Percentiles rank a stretch among this genome's conserved stretches.
Evolutionary conservation across 148 eudicot genomes (phyloP).

Genomic region (Fallopia convolvulus): DNA sequence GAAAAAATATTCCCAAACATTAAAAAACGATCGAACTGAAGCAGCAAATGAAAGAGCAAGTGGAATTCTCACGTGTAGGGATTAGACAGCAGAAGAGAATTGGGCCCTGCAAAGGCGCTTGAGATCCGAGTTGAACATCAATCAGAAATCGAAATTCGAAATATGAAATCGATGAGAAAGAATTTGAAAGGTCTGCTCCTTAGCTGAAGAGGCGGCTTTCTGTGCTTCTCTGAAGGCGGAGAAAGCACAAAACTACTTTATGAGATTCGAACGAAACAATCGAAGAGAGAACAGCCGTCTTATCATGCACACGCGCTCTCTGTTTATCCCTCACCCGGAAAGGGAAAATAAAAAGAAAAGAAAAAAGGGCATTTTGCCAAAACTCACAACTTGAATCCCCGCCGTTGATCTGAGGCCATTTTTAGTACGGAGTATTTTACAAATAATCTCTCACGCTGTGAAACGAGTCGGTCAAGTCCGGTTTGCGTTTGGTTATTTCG

Average conservation of each 20-base stretch:
- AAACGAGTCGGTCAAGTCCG: no score
- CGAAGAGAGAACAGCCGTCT: no score
- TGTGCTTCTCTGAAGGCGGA: neutral
- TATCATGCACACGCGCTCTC: no score
- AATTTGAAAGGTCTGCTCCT: neutral
- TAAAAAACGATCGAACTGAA: neutral
- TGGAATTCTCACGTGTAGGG: neutral
- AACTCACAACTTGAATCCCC: neutral
- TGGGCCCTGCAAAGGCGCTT: neutral
- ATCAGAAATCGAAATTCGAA: neutral
- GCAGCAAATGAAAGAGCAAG: neutral
- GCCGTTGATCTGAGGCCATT: no score
- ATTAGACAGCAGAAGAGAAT: neutral
- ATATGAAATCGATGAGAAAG: neutral
- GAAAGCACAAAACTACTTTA: slow-evolving; percentile 4
- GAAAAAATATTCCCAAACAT: neutral
- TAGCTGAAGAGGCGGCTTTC: slow-evolving; percentile 7
- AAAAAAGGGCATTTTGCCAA: neutral
- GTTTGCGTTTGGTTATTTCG: no score
- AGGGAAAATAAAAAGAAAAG: no score
- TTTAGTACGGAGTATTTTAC: no score
- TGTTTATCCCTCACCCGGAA: no score
- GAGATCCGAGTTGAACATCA: neutral
- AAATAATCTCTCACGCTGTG: no score
- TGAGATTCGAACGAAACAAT: slow-evolving; percentile 1